A percentile compares a stretch with the other conserved stretches of the same genome.
These are phyloP conservation scores for Phialocephala sp. DNA, from an alignment of 2,329 filamentous ascomycete genomes.

Conservation along the genomic window DNA sequence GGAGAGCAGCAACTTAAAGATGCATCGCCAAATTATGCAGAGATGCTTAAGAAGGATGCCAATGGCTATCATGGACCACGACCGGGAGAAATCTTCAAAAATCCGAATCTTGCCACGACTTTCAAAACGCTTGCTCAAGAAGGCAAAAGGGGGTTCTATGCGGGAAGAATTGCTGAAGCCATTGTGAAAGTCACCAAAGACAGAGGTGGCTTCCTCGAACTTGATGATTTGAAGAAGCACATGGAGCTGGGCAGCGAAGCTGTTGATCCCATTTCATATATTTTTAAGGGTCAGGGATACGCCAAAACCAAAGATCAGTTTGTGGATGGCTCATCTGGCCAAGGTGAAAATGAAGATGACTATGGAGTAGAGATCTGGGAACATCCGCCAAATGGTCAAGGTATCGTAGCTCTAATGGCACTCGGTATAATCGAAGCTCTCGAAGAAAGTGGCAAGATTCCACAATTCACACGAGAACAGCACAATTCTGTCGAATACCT, in stretches of 20 bases:
- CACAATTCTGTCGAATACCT: conserved; percentile 85
- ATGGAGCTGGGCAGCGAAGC: conserved; percentile 74
- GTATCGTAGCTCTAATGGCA: conserved; percentile 92
- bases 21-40: conserved; percentile 84
- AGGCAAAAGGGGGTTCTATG: conserved; percentile 91
- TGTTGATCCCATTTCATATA: conserved; percentile 84
- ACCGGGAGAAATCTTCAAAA: conserved; percentile 88
- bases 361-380: conserved; percentile 86
- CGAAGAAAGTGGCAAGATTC: conserved; percentile 76
- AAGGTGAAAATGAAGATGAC: conserved; percentile 47
- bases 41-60: conserved; percentile 84
- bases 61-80: conserved; percentile 76
- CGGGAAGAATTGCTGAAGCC: conserved; percentile 79
- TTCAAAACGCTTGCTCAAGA: conserved; percentile 79
- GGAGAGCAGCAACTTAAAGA: conserved; percentile 67
- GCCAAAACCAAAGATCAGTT: conserved; percentile 51
- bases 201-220: conserved; percentile 76
- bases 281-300: conserved; percentile 72
- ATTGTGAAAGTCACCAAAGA: conserved; percentile 79
- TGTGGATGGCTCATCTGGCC: conserved; percentile 48
- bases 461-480: conserved; percentile 69
- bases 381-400: conserved; percentile 95
- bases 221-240: conserved; percentile 83
- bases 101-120: conserved; percentile 79
- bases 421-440: conserved; percentile 89